Base-by-base conservation (phyloP, 257 asterid species). In the Ballota nigra region DNA sequence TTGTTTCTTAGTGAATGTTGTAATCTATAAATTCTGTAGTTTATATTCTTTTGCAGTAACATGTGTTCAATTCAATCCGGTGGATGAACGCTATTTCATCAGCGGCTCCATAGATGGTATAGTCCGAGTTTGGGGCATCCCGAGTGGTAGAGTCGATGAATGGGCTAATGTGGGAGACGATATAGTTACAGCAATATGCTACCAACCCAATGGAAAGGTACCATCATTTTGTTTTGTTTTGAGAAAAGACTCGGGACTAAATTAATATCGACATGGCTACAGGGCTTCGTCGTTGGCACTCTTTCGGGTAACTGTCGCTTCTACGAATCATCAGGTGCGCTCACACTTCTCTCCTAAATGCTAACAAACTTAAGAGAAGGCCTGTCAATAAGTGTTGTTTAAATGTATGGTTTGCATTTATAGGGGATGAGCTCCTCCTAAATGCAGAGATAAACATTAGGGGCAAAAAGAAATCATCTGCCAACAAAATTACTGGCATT, bases 91-190 rank as follows among this genome's bases (percentile, higher is more conserved):
- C 73, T 68, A 74, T 78, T 92, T 92, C 86, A 81, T 88, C 28
- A 88, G 90, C 40, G 98, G 98, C 20, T 90, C 88, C 59, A 84
- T 90, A 3, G 98, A 92, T 68, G 97, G 95, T n/a, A 90, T 86
- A 82, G 90, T 87, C 74, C 86, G 97, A 58, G 83, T 90, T 71
- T 92, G 97, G 97, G 90, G 92, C 52, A 83, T 90, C 34, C 63
- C 9, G 2, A 78, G 74, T 52, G 78, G 70, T 70, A 81, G 96
- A 76, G 98, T 92, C 0, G 68, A 83, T 69, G 88, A 86, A 57
- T 92, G 98, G 98, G 83, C 88, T 12, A 81, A 87, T 43, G 72
- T 62, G 0, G 74, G 73, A 26, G 88, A 82, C 66, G 92, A 82
- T 63, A 56, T 88, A 59, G 88, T 87, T 18, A 88, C 98, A 19